Percentiles rank a stretch among this genome's conserved stretches.
Evolutionary conservation across 495 filamentous ascomycete genomes (phyloP).

Genomic region (Neurospora sp.): DNA sequence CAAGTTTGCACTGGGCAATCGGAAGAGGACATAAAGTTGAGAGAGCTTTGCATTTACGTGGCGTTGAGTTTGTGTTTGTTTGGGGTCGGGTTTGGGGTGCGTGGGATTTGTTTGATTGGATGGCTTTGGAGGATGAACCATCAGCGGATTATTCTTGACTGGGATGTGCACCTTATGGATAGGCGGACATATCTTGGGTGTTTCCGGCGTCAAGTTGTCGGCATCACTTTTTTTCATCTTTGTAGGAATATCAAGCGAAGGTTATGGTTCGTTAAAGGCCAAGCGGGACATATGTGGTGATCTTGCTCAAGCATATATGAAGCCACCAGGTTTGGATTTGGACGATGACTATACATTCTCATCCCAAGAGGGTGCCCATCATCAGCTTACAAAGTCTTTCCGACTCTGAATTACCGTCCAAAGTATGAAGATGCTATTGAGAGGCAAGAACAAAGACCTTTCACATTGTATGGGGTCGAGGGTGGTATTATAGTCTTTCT

Average conservation of each 20-base stretch:
- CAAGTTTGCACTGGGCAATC: neutral
- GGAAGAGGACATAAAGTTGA: neutral
- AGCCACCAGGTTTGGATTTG: neutral
- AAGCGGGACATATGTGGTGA: neutral
- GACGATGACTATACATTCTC: neutral
- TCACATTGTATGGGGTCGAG: neutral
- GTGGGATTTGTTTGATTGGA: neutral
- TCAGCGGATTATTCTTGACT: neutral
- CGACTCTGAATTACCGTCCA: neutral
- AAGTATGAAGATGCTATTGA: neutral
- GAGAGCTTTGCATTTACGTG: constrained; percentile 12
- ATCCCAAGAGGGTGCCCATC: neutral
- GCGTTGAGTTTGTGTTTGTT: constrained; percentile 12
- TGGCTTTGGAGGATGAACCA: neutral
- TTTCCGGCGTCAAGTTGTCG: neutral
- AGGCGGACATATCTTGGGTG: neutral
- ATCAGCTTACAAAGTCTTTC: neutral
- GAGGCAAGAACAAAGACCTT: neutral
- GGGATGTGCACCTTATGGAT: neutral
- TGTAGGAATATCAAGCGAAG: neutral
- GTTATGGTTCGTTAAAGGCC: neutral
- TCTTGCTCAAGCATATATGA: neutral
- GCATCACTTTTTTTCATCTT: neutral
- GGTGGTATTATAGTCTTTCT: neutral
- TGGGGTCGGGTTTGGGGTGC: neutral